Base-by-base conservation (phyloP, 257 asterid genomes). In the Scutellaria baicalensis region DNA sequence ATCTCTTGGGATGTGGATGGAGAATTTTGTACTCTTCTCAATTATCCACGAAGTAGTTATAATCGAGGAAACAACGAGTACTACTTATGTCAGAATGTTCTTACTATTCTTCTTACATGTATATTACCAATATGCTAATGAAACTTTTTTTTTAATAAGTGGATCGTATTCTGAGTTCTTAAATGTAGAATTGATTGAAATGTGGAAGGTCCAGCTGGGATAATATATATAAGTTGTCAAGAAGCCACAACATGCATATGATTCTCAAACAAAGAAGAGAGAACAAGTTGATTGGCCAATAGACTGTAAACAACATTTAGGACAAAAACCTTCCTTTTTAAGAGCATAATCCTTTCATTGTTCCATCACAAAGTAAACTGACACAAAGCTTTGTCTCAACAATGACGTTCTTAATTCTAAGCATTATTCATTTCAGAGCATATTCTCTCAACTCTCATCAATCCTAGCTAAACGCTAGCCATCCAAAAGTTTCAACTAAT, bases 311-410 rank as follows among this genome's bases (percentile, higher is more conserved):
- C 64, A 27, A 17, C 63, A 61, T 10, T 66, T 66, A 20, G 58
- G 68, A 73, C 73, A 51, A 65, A 65, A 57, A 57, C 9, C 17
- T 58, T 36, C 49, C n/a, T n/a, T 66, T 66, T 38, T 74, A 18
- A 63, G 69, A 43, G 74, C 70, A 39, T 70, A 70, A 57, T 62
- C 42, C 64, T 45, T 12, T 48, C 14, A 0, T 67, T 39, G 35
- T n/a, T 12, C 75, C 60, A 69, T 20, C 56, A 44, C 67, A n/a
- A n/a, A n/a, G n/a, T 62, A 44, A 49, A 69, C 55, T 59, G 4
- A 27, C 2, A 69, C 57, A 35, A 3, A 27, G 35, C 39, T 75
- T 69, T 54, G 62, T 61, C 80, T 36, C 18, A 56, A 47, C 68
- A 60, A 63, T 12, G 18, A 8, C 63, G 7, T 14, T 35, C 40